Base-by-base conservation (phyloP, 1,284 basidiomycete genomes). In the Puccinia hordei region DNA sequence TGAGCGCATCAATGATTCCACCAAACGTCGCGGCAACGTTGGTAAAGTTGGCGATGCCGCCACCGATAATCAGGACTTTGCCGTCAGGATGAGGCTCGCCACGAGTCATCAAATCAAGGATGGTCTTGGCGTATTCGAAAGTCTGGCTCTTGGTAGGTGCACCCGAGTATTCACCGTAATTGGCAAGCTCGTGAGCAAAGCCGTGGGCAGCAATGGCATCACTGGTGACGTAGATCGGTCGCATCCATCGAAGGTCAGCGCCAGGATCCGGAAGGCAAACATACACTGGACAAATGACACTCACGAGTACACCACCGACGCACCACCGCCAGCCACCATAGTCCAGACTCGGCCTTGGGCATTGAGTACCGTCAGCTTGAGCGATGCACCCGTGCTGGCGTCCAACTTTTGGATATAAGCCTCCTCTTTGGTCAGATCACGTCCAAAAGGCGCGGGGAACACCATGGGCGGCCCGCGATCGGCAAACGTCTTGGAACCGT, bases 21-120 rank as follows among this genome's bases (percentile, higher is more conserved):
- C 98, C 98, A 92, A 99, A 99, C 82, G 96, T 99, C 22, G 96
- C 92, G 57, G 96, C 96, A 84, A 99, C 95, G 86, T 99, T 98
- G 86, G 95, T 98, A 88, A 99, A 99, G 91, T 99, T 99, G 88
- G 96, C 96, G 83, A 98, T 98, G 88, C 96, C 96, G 88, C 97
- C 97, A 87, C 96, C 97, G 83, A 99, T 98, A 90, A 99, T 98
- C 87, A 99, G 92, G 85, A 99, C 91, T 89, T 99, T 99, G 88
- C 96, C 96, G 74, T 95, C 89, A 65, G 91, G 89, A 85, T 91
- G 89, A 77, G 93, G 92, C 66, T 89, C 88, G 74, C 94, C 94
- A 81, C 96, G 94, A 77, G 94, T 98, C 88, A 99, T 95, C 82
- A 99, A 89, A 87, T 98, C 95, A 84, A 99, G 88, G 86, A 99